Percentiles rank a stretch among this genome's conserved stretches.
Conservation (phyloP, 371 early-diverging fungal genomes). For the Mucor piriformis region DNA sequence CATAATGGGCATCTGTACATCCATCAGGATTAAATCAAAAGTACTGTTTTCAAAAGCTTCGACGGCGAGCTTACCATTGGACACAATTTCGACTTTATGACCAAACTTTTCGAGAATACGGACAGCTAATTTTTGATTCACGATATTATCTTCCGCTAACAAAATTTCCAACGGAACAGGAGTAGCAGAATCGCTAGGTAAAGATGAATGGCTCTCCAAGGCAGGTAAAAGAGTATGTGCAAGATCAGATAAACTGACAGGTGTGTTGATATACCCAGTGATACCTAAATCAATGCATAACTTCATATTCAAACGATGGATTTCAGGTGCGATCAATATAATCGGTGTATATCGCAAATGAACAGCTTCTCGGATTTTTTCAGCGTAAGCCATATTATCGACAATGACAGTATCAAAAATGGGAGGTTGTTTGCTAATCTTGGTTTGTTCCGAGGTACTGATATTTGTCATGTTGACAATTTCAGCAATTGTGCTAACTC, state of each 20-base stretch:
- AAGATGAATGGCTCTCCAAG: constrained; percentile 63
- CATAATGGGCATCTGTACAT: constrained; percentile 78
- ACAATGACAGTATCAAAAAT: constrained; percentile 60
- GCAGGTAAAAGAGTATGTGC: constrained; percentile 70
- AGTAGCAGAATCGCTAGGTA: constrained; percentile 56
- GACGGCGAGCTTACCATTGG: constrained; percentile 77
- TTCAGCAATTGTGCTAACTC: constrained; percentile 44
- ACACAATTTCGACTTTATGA: constrained; percentile 70
- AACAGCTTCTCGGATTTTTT: constrained; percentile 55
- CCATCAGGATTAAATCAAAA: constrained; percentile 81
- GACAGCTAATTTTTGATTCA: constrained; percentile 81
- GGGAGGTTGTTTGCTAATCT: constrained; percentile 28
- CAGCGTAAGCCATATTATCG: constrained; percentile 53
- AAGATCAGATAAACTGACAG: constrained; percentile 61
- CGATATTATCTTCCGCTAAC: constrained; percentile 81
- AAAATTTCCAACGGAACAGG: constrained; percentile 66
- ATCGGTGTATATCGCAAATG: constrained; percentile 69
- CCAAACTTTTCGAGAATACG: constrained; percentile 77
- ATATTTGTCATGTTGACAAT: constrained; percentile 29
- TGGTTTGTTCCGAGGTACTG: constrained; percentile 8
- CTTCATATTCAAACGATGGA: constrained; percentile 55
- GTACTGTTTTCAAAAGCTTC: constrained; percentile 61
- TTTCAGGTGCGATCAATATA: constrained; percentile 56
- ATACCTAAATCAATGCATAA: constrained; percentile 68
- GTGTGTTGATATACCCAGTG: constrained; percentile 64